Conservation (phyloP, 139 green algal genomes). For the Klebsormidium nitens region DNA sequence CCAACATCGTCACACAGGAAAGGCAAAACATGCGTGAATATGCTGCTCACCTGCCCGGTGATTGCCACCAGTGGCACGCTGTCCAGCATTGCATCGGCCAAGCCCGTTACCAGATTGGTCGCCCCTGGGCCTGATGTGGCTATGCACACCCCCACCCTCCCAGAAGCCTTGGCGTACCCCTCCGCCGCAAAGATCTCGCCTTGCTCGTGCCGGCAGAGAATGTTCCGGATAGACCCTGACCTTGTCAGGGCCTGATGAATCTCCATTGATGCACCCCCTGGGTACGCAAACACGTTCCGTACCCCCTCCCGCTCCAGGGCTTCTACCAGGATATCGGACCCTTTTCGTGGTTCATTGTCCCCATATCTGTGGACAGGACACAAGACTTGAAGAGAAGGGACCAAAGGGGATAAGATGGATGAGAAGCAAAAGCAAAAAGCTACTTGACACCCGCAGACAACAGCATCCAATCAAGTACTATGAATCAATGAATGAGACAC, state of each 20-base stretch:
- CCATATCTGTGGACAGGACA: conserved; percentile 52
- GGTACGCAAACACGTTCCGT: conserved; percentile 70
- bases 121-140: conserved; percentile 93
- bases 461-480: no score
- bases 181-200: conserved; percentile 99
- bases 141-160: conserved; percentile 96
- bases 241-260: conserved; percentile 95
- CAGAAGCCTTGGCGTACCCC: conserved; percentile 93
- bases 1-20: no score
- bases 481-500: no score
- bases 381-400: no score
- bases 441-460: no score
- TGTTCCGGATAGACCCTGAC: conserved; percentile 79
- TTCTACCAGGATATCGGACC: conserved; percentile 95
- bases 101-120: conserved; percentile 97
- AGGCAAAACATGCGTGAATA: no score
- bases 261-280: conserved; percentile 95
- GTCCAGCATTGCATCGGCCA: conserved; percentile 97
- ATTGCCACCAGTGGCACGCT: conserved; percentile 96
- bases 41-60: conserved; percentile 61
- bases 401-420: no score
- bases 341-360: conserved; percentile 76
- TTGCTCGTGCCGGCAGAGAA: conserved; percentile 97
- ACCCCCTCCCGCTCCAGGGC: conserved; percentile 88
- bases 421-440: no score